A percentile compares a stretch with the other conserved stretches of the same genome.
Conservation (phyloP, 306 rosid species). For the Chamaecrista fasciculata region DNA sequence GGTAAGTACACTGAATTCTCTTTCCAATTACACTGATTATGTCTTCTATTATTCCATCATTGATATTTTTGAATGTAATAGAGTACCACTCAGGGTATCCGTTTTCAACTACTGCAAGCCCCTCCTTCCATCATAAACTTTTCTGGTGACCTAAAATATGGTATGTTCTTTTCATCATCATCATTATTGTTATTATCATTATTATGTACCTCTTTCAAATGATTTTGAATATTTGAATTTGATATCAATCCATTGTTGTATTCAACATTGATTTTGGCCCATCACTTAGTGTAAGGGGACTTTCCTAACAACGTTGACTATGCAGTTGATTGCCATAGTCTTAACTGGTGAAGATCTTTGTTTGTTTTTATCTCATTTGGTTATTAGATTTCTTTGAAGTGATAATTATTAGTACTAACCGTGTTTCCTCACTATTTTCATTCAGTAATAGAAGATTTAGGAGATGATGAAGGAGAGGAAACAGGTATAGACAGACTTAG, state of each 20-base stretch:
- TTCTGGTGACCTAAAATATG: conserved; percentile 84
- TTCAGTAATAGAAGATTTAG: conserved; percentile 71
- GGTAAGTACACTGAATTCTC: conserved; percentile 47
- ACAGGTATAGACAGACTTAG: conserved; percentile 50
- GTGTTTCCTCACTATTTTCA: conserved; percentile 6
- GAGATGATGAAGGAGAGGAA: conserved; percentile 41
- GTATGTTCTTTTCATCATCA: conserved; percentile 33
- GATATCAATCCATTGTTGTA: neutral
- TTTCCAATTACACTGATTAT: conserved; percentile 5
- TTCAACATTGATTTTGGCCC: neutral
- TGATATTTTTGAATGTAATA: conserved; percentile 43
- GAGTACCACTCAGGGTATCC: conserved; percentile 81
- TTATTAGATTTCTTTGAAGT: conserved; percentile 2
- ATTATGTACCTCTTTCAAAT: neutral
- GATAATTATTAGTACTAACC: conserved; percentile 26
- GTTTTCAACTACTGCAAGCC: conserved; percentile 82
- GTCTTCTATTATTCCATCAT: conserved; percentile 17
- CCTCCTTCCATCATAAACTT: conserved; percentile 67
- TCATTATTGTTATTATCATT: neutral
- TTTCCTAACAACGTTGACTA: neutral
- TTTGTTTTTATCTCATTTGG: conserved; percentile 1
- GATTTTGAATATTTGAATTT: neutral
- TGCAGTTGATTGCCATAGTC: conserved; percentile 12
- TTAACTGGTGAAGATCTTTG: neutral
- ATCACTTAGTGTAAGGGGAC: conserved; percentile 2